These are phyloP conservation scores for Cucurbita maxima DNA, from an alignment of 306 rosid genomes.

Conservation along the genomic window DNA sequence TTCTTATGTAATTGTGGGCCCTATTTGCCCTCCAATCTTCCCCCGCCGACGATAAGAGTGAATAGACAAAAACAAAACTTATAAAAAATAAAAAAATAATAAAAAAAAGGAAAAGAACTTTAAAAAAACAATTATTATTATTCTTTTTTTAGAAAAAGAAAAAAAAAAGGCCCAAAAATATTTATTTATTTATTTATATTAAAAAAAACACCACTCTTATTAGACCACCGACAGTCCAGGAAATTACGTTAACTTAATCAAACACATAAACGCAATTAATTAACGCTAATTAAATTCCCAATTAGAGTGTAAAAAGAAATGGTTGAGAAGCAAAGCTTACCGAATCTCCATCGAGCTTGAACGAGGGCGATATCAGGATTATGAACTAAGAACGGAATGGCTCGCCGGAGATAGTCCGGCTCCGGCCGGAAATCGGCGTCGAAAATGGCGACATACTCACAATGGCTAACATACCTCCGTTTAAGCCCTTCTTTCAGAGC, in stretches of 20 bases:
- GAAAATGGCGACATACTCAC: constrained; percentile 80
- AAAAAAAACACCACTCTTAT: background rate
- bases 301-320: background rate
- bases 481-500: constrained; percentile 90
- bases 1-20: constrained; percentile 11
- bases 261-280: background rate
- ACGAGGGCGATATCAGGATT: constrained; percentile 77
- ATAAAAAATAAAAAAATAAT: background rate
- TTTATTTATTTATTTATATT: background rate
- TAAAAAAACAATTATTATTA: background rate
- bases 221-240: constrained; percentile 50
- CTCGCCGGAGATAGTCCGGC: constrained; percentile 70
- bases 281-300: background rate
- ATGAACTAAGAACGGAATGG: constrained; percentile 74
- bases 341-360: constrained; percentile 99
- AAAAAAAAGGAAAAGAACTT: background rate
- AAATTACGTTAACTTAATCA: background rate
- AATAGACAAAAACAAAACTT: background rate
- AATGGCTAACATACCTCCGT: constrained; percentile 74
- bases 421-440: constrained; percentile 95
- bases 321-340: constrained; percentile 17
- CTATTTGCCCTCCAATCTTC: constrained; percentile 8
- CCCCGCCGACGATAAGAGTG: constrained; percentile 19
- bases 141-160: background rate
- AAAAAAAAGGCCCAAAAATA: background rate